Evolutionary conservation across 768 basidiomycete genomes (phyloP).

Genomic region (Xanthoconium purpureum): DNA sequence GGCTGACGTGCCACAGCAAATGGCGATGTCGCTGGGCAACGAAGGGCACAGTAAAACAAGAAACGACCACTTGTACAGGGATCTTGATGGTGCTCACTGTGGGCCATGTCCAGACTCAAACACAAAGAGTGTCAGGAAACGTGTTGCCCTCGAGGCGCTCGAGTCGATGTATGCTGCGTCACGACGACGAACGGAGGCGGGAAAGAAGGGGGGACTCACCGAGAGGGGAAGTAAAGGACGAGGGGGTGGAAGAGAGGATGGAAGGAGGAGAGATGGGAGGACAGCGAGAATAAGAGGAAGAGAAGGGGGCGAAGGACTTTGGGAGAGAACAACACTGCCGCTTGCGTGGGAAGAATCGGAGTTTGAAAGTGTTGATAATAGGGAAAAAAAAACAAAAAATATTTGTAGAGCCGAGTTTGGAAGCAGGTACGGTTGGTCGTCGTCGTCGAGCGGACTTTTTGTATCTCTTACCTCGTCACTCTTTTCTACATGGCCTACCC

Average conservation of each 20-base stretch:
- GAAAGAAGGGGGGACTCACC: conserved; percentile 23
- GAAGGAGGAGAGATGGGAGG: conserved; percentile 25
- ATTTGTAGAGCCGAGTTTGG: too few species aligned
- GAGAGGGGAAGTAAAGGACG: conserved; percentile 7
- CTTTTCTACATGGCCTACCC: conserved; percentile 48
- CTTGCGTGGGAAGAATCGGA: conserved; percentile 46
- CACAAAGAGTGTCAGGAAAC: conserved; percentile 17
- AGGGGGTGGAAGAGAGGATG: conserved; percentile 12
- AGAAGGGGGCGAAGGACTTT: conserved; percentile 25
- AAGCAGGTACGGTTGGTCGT: neutral
- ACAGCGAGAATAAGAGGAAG: conserved; percentile 30
- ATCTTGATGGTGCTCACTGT: conserved; percentile 4
- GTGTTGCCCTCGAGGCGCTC: conserved; percentile 32
- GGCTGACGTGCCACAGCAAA: conserved; percentile 30
- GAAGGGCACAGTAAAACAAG: neutral
- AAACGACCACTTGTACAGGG: neutral
- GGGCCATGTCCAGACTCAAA: conserved; percentile 1
- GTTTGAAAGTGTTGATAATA: conserved; percentile 37
- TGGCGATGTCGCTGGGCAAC: neutral
- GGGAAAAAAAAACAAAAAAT: too few species aligned
- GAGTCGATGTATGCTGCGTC: conserved; percentile 7
- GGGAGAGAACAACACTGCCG: conserved; percentile 45
- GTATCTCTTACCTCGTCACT: neutral
- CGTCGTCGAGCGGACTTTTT: conserved; percentile 20
- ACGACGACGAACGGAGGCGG: conserved; percentile 1